Base-by-base conservation (phyloP, 345 rosid species). In the Brassica nigra region DNA sequence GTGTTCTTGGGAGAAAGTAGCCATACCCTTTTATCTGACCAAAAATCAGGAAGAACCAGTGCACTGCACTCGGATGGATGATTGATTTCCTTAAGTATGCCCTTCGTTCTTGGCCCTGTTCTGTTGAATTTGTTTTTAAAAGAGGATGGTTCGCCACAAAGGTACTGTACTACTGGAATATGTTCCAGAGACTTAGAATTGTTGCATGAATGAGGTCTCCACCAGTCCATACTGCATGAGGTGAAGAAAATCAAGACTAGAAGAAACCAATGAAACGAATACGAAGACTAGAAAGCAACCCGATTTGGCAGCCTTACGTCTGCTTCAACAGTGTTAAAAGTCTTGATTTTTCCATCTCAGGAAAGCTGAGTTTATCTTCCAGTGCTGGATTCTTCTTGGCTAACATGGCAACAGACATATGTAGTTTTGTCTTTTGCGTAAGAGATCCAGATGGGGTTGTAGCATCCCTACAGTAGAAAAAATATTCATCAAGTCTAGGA, bases 181-280 rank as follows among this genome's bases (percentile, higher is more conserved):
- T 78, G 62, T 67, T 83, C 77, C 47, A 81, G 76, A 66, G 85
- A 76, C 39, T 34, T 61, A 81, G 66, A 12, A 70, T 64, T 49
- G 54, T 62, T 81, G 73, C 68, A 73, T 37, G 54, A 62, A 49
- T 8, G 16, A 75, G 77, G 72, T 78, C 52, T 71, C 86, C 88
- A 83, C 86, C 82, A 83, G 20, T 73, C 83, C 85, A 85, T 62
- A 36, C 88, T 83, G 77, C 78, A 70, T 39, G 44, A 68, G 11
- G 64, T 23, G 71, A 77, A 72, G 34, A 70, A 68, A 39, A 76
- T 65, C 12, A 81, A 73, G 55, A 70, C 79, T 23, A 63, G 20
- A 75, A 64, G 42, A 63, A 42, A 30, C 61, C 14, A 36, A 61
- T 28, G 3, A 58, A 47, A 59, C 44, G 36, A 42, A 23, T 20